A percentile compares a stretch with the other conserved stretches of the same genome.
Evolutionary conservation across 805 yeast species (phyloP).

Genomic region (Kluyveromyces dobzhanskii): DNA sequence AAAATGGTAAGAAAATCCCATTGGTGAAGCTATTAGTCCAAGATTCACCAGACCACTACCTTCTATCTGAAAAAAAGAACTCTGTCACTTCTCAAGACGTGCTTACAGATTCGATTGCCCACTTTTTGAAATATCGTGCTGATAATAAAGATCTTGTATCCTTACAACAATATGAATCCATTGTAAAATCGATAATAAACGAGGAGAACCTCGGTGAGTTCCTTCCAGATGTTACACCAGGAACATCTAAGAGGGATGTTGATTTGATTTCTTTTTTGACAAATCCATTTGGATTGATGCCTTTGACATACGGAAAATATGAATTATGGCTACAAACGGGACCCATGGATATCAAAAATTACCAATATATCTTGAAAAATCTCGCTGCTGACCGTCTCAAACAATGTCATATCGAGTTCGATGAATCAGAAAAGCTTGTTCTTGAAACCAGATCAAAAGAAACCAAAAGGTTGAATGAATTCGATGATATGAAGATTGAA

Average conservation of each 20-base stretch:
- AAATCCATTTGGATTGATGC: constrained; percentile 11
- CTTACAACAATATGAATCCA: background rate
- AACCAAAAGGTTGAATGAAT: constrained; percentile 31
- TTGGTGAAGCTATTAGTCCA: constrained; percentile 37
- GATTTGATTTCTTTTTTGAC: constrained; percentile 11
- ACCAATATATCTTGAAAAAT: constrained; percentile 32
- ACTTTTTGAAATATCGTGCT: constrained; percentile 12
- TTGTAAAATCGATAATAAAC: constrained; percentile 12
- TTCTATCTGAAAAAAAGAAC: constrained; percentile 14
- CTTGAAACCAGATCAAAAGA: constrained; percentile 28
- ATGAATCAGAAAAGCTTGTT: constrained; percentile 16
- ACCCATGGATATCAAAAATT: constrained; percentile 24
- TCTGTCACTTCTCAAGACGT: constrained; percentile 12
- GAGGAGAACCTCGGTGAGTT: constrained; percentile 8
- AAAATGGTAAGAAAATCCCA: constrained; percentile 28
- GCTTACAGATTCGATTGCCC: constrained; percentile 24
- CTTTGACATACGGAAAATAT: constrained; percentile 11
- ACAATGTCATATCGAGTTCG: constrained; percentile 21
- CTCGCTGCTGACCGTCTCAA: constrained; percentile 30
- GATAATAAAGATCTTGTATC: background rate
- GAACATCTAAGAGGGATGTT: constrained; percentile 12
- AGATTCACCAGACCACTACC: constrained; percentile 39
- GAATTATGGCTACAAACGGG: constrained; percentile 8
- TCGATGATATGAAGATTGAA: constrained; percentile 33
- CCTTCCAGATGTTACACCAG: constrained; percentile 11